Base-by-base conservation (phyloP, 2,329 filamentous ascomycete genomes). In the Diaporthe sp. region DNA sequence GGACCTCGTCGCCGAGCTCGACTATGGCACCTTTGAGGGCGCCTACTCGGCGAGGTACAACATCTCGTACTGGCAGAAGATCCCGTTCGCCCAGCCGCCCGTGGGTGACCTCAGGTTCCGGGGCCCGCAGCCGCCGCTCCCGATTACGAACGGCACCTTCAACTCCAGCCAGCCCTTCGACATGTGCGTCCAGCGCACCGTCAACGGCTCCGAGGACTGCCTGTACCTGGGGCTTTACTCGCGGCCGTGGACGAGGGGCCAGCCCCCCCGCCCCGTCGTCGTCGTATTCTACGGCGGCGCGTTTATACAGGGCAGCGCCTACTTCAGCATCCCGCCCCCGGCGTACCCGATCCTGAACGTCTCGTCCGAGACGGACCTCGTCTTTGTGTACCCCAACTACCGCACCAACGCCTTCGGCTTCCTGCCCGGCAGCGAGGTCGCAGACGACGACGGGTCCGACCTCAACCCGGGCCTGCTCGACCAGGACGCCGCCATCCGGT, bases 281-380 rank as follows among this genome's bases (percentile, higher is more conserved):
- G 87, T 92, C 4, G 87, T 87, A 4, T 92, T 91, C 79, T 91
- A 90, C 79, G 91, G 91, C 71, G 91, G 91, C 17, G 91, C 86
- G 2, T 93, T 90, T 82, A 89, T 92, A 69, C 83, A 89, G 79
- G 91, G 91, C 10, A 86, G 85, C 42, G 91, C 89, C 0, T 86
- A 83, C 51, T 90, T 92, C 79, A 81, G 80, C 9, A 84, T 92
- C 10, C 90, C 90, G 5, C 90, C 91, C 3, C 82, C 87, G 0
- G 89, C 86, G 1, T 92, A 89, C 78, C 91, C 90, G 0, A 85
- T 91, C 5, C 83, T 93, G 4, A 91, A 92, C 77, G 88, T 88
- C 4, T 89, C 87, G 37, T 77, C 79, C 1, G 75, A 81, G 5
- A 89, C 89, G 75, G 88, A 91, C 78, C 87, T 90, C 74, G 74